phyloP scores from a whole-genome alignment of 163 green algal species.

The Chlamydomonas reinhardtii region DNA sequence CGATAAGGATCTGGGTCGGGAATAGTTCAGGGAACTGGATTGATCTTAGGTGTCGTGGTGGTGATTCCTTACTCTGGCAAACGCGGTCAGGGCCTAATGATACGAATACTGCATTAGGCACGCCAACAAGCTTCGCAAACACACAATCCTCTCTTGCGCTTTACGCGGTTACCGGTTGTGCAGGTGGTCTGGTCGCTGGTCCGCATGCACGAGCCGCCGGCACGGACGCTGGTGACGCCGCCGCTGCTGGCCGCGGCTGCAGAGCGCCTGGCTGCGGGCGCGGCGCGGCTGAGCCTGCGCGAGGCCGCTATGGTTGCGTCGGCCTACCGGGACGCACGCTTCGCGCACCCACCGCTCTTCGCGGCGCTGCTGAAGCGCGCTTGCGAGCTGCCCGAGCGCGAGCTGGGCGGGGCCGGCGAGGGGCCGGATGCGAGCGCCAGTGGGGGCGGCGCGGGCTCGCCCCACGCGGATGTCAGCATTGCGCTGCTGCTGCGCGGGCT shows the following conservation, averaged over 20 bases:
- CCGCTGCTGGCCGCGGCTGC: background rate
- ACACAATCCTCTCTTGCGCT: too few species aligned
- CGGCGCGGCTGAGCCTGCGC: slow-evolving; percentile 15
- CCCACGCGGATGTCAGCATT: slow-evolving; percentile 19
- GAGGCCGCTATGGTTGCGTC: slow-evolving; percentile 43
- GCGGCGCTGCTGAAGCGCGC: slow-evolving; percentile 23
- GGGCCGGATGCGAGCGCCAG: too few species aligned
- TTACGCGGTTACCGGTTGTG: too few species aligned
- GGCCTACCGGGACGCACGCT: slow-evolving; percentile 2
- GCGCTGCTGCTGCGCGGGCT: slow-evolving; percentile 37
- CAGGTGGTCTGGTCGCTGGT: slow-evolving; percentile 38
- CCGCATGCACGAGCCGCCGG: too few species aligned
- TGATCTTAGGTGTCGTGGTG: too few species aligned
- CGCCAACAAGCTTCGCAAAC: too few species aligned
- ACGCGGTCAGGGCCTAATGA: too few species aligned
- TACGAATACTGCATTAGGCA: too few species aligned
- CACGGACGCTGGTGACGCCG: background rate
- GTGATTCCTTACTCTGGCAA: too few species aligned
- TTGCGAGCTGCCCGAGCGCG: background rate
- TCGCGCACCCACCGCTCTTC: background rate
- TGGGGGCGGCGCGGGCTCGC: background rate
- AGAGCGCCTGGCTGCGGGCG: background rate
- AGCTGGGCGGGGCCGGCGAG: background rate
- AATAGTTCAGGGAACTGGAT: too few species aligned
- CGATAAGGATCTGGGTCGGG: too few species aligned